Evolutionary conservation across 1,284 basidiomycete species (phyloP).

Genomic region (Naganishia sp.): DNA sequence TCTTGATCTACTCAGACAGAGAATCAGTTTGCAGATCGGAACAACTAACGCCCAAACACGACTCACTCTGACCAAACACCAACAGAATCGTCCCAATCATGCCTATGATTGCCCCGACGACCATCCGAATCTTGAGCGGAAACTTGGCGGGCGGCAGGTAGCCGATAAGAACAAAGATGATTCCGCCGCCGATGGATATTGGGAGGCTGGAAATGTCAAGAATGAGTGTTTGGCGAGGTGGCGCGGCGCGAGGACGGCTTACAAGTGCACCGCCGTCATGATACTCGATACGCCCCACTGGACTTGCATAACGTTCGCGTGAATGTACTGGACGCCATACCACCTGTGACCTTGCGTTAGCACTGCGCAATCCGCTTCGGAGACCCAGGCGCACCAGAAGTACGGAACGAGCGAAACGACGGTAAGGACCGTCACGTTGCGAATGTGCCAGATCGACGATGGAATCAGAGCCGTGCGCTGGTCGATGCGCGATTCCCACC

Average conservation of each 20-base stretch:
- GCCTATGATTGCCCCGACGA: conserved; percentile 27
- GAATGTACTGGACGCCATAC: conserved; percentile 34
- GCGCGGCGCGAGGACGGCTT: background rate
- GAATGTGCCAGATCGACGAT: conserved; percentile 44
- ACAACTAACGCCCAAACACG: too few relatives aligned
- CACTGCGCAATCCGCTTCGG: too few relatives aligned
- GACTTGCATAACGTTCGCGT: conserved; percentile 29
- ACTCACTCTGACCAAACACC: conserved; percentile 26
- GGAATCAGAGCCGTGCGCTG: conserved; percentile 46
- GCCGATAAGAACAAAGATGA: conserved; percentile 31
- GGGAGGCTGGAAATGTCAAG: conserved; percentile 19
- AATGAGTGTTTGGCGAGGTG: background rate
- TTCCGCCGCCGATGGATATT: conserved; percentile 32
- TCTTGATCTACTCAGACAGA: background rate
- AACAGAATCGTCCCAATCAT: conserved; percentile 31
- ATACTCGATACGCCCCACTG: conserved; percentile 32
- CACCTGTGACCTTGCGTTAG: conserved; percentile 18
- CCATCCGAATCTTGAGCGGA: conserved; percentile 33
- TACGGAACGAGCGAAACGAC: conserved; percentile 44
- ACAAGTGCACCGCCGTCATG: conserved; percentile 37
- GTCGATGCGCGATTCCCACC: conserved; percentile 44
- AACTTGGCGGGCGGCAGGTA: conserved; percentile 24
- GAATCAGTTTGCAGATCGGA: background rate
- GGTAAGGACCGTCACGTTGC: conserved; percentile 48
- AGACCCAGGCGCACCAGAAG: conserved; percentile 40